phyloP scores from a whole-genome alignment of 345 rosid genomes.

The Aegle marmelos region DNA sequence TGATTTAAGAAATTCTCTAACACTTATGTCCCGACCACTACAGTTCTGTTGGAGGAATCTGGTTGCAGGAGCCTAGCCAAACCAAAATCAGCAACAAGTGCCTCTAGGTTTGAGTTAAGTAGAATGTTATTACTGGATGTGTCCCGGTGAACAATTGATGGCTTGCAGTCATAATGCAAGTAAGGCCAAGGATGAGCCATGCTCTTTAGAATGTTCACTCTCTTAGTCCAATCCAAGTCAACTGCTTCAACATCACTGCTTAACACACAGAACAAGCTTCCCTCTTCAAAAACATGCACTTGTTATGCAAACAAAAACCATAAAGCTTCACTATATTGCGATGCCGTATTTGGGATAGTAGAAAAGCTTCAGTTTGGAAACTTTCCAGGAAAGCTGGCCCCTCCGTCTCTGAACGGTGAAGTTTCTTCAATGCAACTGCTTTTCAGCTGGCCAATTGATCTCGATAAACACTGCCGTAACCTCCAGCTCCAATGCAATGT shows the following conservation, averaged over 20 bases:
- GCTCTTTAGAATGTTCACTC: too few species aligned
- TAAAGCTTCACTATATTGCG: too few species aligned
- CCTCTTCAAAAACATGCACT: neutral
- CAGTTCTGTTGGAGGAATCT: neutral
- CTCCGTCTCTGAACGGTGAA: neutral
- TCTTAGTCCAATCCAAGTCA: neutral
- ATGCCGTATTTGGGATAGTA: neutral
- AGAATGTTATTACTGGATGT: neutral
- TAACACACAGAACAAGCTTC: neutral
- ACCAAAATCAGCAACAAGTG: neutral
- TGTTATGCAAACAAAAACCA: too few species aligned
- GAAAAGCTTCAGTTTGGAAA: neutral
- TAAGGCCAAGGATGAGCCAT: neutral
- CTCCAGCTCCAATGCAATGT: too few species aligned
- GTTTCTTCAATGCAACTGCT: too few species aligned
- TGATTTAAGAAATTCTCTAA: too few species aligned
- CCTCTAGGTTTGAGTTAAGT: neutral
- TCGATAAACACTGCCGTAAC: too few species aligned
- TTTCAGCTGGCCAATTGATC: too few species aligned
- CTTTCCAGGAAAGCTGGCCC: neutral
- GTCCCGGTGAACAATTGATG: neutral
- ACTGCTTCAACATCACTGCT: neutral
- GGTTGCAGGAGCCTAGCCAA: neutral
- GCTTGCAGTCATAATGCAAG: conserved; percentile 1
- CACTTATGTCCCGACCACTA: neutral